Percentiles rank a stretch among this genome's conserved stretches.
These are phyloP conservation scores for Diplodia scrobiculata DNA, from an alignment of 2,329 filamentous ascomycete species.

Conservation along the genomic window DNA sequence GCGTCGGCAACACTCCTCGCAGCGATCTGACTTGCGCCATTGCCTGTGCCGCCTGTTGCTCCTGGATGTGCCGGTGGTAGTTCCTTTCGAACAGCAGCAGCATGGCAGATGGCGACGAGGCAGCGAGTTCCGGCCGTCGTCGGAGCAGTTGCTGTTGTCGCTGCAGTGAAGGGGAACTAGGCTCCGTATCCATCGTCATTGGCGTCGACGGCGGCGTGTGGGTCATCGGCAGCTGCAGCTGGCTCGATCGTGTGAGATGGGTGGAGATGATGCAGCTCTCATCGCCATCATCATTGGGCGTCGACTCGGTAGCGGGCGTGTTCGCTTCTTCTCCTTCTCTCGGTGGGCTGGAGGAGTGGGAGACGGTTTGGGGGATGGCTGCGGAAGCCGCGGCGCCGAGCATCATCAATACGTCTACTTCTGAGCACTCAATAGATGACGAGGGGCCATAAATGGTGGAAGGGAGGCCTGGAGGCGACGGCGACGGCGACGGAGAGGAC, in stretches of 20 bases:
- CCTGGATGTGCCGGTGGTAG: slow-evolving; percentile 3
- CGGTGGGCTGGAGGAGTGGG: neutral
- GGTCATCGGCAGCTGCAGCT: neutral
- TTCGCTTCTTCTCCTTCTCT: neutral
- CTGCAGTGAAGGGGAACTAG: neutral
- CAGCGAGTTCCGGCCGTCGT: neutral
- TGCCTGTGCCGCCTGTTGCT: neutral
- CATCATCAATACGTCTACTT: neutral
- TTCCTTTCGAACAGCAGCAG: neutral
- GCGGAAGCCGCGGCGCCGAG: neutral
- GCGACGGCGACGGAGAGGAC: neutral
- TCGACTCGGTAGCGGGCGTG: neutral
- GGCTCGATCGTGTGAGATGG: neutral
- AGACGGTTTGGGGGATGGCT: neutral
- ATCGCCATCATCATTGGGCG: neutral
- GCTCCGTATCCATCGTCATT: neutral
- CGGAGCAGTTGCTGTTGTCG: neutral
- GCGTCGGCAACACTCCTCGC: neutral
- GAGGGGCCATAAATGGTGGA: neutral
- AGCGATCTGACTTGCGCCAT: neutral
- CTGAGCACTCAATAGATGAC: neutral
- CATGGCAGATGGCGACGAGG: neutral
- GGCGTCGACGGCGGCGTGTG: neutral
- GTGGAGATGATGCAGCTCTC: neutral
- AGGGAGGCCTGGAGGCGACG: neutral